phyloP scores from a whole-genome alignment of 1,284 basidiomycete genomes.

The Puccinia hordei region DNA sequence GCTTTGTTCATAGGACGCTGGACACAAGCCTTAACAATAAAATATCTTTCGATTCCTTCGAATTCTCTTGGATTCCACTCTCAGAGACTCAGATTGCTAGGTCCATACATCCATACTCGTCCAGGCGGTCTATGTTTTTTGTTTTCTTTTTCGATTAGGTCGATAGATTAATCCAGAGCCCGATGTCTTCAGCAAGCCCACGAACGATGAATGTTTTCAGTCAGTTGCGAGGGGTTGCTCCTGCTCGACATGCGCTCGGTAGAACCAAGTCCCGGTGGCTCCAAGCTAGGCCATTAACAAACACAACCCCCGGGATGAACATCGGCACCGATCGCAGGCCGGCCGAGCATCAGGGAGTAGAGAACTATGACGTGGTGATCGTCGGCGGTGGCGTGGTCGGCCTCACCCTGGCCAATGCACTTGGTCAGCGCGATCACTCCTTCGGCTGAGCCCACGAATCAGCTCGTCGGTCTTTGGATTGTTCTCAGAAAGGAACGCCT shows the following conservation, averaged over 20 bases:
- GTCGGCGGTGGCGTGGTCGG: constrained; percentile 93
- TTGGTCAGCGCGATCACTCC: constrained; percentile 65
- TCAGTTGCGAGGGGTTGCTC: neutral
- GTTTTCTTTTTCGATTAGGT: too few relatives aligned
- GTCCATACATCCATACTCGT: too few relatives aligned
- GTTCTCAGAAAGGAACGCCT: neutral
- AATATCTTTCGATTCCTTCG: too few relatives aligned
- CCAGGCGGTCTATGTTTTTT: too few relatives aligned
- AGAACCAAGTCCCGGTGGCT: neutral
- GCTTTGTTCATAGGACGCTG: too few relatives aligned
- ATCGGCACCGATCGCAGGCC: neutral
- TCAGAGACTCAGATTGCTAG: neutral
- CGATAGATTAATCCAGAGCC: too few relatives aligned
- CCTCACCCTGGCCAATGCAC: constrained; percentile 80
- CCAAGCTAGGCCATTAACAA: neutral
- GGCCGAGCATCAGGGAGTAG: neutral
- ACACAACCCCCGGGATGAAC: neutral
- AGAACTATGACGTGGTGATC: constrained; percentile 73
- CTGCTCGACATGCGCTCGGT: neutral
- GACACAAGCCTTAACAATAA: too few relatives aligned
- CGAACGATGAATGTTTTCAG: constrained; percentile 1
- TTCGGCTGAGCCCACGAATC: constrained; percentile 30
- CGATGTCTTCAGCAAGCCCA: neutral
- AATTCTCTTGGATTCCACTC: too few relatives aligned
- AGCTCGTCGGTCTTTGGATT: constrained; percentile 29